Conservation (phyloP, 495 filamentous ascomycete species). For the Penicillium samsonianum region DNA sequence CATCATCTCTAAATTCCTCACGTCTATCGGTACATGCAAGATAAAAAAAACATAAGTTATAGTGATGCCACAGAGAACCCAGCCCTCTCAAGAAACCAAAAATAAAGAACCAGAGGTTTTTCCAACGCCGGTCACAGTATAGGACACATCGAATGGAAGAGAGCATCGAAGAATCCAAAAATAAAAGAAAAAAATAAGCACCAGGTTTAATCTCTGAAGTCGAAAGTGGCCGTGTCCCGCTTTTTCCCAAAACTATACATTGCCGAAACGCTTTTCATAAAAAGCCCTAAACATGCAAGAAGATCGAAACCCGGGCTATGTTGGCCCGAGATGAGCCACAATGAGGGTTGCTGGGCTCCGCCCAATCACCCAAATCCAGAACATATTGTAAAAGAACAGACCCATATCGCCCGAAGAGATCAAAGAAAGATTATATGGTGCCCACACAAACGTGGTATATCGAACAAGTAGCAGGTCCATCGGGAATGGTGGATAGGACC, state of each 20-base stretch:
- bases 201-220: slow-evolving; percentile 19
- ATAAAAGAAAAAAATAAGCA: slow-evolving; percentile 7
- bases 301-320: slow-evolving; percentile 14
- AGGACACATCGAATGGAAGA: slow-evolving; percentile 32
- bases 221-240: slow-evolving; percentile 13
- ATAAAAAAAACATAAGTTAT: slow-evolving; percentile 27
- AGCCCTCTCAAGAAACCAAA: slow-evolving; percentile 23
- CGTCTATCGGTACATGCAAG: slow-evolving; percentile 40
- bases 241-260: slow-evolving; percentile 30
- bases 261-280: slow-evolving; percentile 27
- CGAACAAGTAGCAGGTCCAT: slow-evolving; percentile 12
- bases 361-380: slow-evolving; percentile 12
- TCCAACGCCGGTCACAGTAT: slow-evolving; percentile 40
- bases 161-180: slow-evolving; percentile 22
- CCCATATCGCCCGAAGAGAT: slow-evolving; percentile 20
- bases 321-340: slow-evolving; percentile 12
- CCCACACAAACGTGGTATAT: slow-evolving; percentile 17
- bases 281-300: slow-evolving; percentile 24
- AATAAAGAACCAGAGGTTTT: slow-evolving; percentile 26
- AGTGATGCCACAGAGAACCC: slow-evolving; percentile 28
- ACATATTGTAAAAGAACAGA: slow-evolving; percentile 16
- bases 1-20: slow-evolving; percentile 34
- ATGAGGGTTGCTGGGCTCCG: slow-evolving; percentile 17
- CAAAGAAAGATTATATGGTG: slow-evolving; percentile 17
- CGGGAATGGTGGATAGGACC: slow-evolving; percentile 9